Base-by-base conservation (phyloP, 2,329 filamentous ascomycete species). In the Curvularia verruculosa region DNA sequence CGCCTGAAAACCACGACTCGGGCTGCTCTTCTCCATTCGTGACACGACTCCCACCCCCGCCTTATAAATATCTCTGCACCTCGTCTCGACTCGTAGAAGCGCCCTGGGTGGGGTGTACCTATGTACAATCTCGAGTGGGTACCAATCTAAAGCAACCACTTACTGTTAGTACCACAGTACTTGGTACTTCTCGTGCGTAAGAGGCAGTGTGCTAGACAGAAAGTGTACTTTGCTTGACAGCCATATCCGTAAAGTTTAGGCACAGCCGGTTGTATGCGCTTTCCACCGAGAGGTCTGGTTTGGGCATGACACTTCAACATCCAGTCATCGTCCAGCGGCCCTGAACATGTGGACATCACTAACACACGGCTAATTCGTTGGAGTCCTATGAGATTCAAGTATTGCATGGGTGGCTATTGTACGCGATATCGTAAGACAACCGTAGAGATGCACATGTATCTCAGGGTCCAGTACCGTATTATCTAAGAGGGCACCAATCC, bases 401-500 rank as follows among this genome's bases (percentile, higher is more conserved):
- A 36, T n/a, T n/a, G 31, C 31, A 36, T 36, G 15, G 15, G 13
- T n/a, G 15, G 15, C 31, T n/a, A n/a, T 36, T n/a, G 29, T 13
- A 36, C 31, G 15, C 31, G 5, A 36, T 36, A n/a, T 36, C 31
- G 13, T 36, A 36, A 36, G 13, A 36, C 15, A n/a, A 4, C 31
- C 12, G 3, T n/a, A n/a, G n/a, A n/a, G n/a, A n/a, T 36, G 31
- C 31, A 36, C n/a, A n/a, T n/a, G n/a, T 36, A n/a, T n/a, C 19
- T 58, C 40, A 60, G 58, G 49, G 58, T 60, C 46, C 46, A 51
- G 26, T 19, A 7, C 53, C 44, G 29, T 36, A 26, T 47, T 37
- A 57, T 47, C 41, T 26, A 47, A 31, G 34, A 46, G 54, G 50
- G 43, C 58, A 39, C 58, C 54, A 54, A 29, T 37, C 43, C 49